Evolutionary conservation across 148 eudicot genomes (phyloP), one percentile per base, ranked within the genome.

Genomic region (Silene uniflora): DNA sequence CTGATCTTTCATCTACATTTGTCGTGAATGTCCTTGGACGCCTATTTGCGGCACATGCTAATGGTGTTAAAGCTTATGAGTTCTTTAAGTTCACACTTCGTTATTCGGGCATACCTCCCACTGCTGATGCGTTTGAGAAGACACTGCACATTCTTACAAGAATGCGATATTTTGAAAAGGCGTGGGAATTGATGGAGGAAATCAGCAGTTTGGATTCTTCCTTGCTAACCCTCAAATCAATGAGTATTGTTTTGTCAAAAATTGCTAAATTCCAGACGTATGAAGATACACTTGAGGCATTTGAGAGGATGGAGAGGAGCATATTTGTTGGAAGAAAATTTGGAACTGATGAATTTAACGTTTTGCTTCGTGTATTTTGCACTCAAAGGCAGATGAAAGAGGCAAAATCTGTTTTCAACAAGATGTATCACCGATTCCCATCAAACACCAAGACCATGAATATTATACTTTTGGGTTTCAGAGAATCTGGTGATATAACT

Each of bases 21-120:
- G 91, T 91, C 46, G 91, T 90, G 86, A 81, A 89, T 42, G 87
- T 94, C 39, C 93, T 94, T 32, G 98, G 98, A 42, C 74, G 85
- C 60, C 81, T 91, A 29, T 94, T 94, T 79, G 84, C 83, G 6
- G 79, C 91, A 1, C 95, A 91, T 76, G 76, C 91, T 66, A 88
- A 91, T 81, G 98, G 98, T 69, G 84, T 94, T 44, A 94, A 94
- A 84, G 98, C 98, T 47, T 88, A 75, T 16, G 93, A 94, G 60
- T 89, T 94, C 79, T 91, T 90, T 82, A 87, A 83, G 49, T 91
- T 85, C 75, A 83, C 87, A 54, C 80, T 91, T 67, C 79, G 75
- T 2, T 74, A 79, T 76, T 74, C 89, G 5, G 29, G 80, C 13
- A 81, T 76, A 32, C 32, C 39, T 73, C 91, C 97, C 62, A 87